Evolutionary conservation across 305 asterid species (phyloP), one percentile per base, ranked within the genome.

Genomic region (Lippia alba): DNA sequence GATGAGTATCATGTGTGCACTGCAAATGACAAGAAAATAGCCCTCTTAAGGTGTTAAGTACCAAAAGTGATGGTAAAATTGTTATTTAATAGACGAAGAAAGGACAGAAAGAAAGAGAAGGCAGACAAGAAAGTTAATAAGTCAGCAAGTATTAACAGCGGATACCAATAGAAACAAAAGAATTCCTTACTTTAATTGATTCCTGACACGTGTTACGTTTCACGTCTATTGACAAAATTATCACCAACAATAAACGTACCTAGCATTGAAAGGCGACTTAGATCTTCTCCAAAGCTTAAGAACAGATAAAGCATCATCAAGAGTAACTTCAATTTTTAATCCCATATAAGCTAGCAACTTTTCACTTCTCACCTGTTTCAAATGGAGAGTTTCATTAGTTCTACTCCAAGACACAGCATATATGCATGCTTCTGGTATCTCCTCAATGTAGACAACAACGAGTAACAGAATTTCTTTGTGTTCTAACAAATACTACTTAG

Each of bases 341-440:
- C 96, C 92, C 73, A 92, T 74, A 73, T 79, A 89, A 46, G 82
- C 84, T 56, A 87, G 72, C 83, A 94, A 79, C 82, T 86, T 91
- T 78, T 85, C 84, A 78, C 86, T 90, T 80, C 71, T 86, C 75
- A 94, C 96, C 99, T 94, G 88, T 71, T 75, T 65, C 76, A 77
- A 71, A 64, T 63, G 58, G 76, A 74, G 20, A 65, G 16, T 56
- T 71, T 17, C 70, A 70, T 70, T 58, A 83, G 78, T 70, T 72
- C 65, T 71, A 66, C 39, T 51, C 17, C 3, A 59, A 55, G 59
- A 36, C 72, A 61, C 67, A 66, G 51, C 4, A 57, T 15, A 33
- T 48, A 71, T 64, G 64, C 46, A 33, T 24, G 34, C 24, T 40
- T 33, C 64, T 48, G 55, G 67, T 58, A 20, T 73, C 60, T 54